These are phyloP conservation scores for Didymella arachidicola DNA, from an alignment of 2,329 filamentous ascomycete species.

Conservation along the genomic window DNA sequence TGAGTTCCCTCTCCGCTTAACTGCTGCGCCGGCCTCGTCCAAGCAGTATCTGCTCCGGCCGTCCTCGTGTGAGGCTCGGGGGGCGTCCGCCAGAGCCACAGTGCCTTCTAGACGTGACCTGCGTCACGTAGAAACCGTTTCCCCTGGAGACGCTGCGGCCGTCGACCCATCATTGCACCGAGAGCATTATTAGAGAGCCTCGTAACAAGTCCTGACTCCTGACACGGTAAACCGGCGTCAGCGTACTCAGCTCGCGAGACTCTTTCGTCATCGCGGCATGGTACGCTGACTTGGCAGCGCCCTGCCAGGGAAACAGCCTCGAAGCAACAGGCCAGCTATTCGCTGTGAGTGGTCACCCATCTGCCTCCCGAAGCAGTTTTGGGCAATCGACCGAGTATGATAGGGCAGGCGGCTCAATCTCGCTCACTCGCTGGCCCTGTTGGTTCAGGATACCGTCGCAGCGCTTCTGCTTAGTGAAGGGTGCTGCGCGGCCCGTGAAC, in stretches of 20 bases:
- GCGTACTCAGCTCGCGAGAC: slow-evolving; percentile 27
- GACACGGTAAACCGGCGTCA: slow-evolving; percentile 28
- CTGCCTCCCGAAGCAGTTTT: slow-evolving; percentile 30
- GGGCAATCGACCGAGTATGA: slow-evolving; percentile 25
- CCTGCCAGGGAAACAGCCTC: slow-evolving; percentile 41
- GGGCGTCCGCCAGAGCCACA: slow-evolving; percentile 11
- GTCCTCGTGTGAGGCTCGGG: slow-evolving; percentile 19
- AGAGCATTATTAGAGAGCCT: slow-evolving; percentile 15
- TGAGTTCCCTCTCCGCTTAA: slow-evolving; percentile 36
- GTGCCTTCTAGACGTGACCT: slow-evolving; percentile 24
- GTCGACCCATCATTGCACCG: slow-evolving; percentile 18
- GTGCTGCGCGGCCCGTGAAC: slow-evolving; percentile 42
- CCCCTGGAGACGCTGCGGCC: slow-evolving; percentile 34
- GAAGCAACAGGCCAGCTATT: slow-evolving; percentile 26
- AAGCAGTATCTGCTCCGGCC: slow-evolving; percentile 24
- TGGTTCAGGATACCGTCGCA: slow-evolving; percentile 42
- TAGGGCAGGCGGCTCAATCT: slow-evolving; percentile 42
- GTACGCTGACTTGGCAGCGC: slow-evolving; percentile 33
- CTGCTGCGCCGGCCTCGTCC: slow-evolving; percentile 26
- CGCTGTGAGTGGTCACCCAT: slow-evolving; percentile 31
- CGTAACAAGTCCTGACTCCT: slow-evolving; percentile 23
- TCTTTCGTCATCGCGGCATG: slow-evolving; percentile 44
- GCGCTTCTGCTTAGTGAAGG: slow-evolving; percentile 30
- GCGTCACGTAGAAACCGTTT: slow-evolving; percentile 37
- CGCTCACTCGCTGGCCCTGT: slow-evolving; percentile 36